These are phyloP conservation scores for Ogataea nakhonphanomensis DNA, from an alignment of 805 yeast species.

Conservation along the genomic window DNA sequence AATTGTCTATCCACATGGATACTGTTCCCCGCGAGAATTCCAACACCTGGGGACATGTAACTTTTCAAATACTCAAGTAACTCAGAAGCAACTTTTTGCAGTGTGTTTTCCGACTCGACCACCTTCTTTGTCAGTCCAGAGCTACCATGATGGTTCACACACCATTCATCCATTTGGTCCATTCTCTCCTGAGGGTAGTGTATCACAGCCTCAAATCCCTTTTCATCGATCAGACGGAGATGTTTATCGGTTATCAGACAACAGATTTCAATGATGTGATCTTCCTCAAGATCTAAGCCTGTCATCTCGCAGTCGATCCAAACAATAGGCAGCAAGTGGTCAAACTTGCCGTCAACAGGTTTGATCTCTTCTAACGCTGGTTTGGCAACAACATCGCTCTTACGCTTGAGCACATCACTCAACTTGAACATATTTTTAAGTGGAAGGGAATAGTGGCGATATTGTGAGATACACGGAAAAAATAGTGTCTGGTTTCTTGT, in stretches of 20 bases:
- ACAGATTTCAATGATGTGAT: slow-evolving; percentile 86
- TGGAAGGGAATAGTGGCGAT: too few species aligned
- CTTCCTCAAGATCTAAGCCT: slow-evolving; percentile 77
- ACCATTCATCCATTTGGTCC: slow-evolving; percentile 86
- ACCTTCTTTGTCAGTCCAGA: slow-evolving; percentile 78
- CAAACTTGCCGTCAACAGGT: slow-evolving; percentile 12
- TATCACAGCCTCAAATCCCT: slow-evolving; percentile 79
- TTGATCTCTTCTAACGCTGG: neutral
- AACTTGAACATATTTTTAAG: slow-evolving; percentile 4
- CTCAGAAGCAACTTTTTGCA: slow-evolving; percentile 61
- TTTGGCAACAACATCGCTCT: neutral
- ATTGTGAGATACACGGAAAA: too few species aligned
- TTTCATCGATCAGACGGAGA: slow-evolving; percentile 61
- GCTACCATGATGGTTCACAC: slow-evolving; percentile 72
- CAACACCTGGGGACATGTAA: slow-evolving; percentile 53
- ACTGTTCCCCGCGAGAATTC: slow-evolving; percentile 85
- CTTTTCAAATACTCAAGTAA: slow-evolving; percentile 57
- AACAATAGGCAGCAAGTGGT: slow-evolving; percentile 46
- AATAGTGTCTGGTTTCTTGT: too few species aligned
- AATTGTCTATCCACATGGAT: slow-evolving; percentile 89
- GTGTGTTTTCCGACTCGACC: slow-evolving; percentile 48
- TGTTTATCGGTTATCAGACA: slow-evolving; percentile 86
- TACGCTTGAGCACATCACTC: slow-evolving; percentile 3
- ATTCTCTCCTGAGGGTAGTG: slow-evolving; percentile 60
- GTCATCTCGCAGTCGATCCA: slow-evolving; percentile 99